Percentiles rank a stretch among this genome's conserved stretches.
Evolutionary conservation across 257 asterid species (phyloP).

Genomic region (Coffea eugenioides): DNA sequence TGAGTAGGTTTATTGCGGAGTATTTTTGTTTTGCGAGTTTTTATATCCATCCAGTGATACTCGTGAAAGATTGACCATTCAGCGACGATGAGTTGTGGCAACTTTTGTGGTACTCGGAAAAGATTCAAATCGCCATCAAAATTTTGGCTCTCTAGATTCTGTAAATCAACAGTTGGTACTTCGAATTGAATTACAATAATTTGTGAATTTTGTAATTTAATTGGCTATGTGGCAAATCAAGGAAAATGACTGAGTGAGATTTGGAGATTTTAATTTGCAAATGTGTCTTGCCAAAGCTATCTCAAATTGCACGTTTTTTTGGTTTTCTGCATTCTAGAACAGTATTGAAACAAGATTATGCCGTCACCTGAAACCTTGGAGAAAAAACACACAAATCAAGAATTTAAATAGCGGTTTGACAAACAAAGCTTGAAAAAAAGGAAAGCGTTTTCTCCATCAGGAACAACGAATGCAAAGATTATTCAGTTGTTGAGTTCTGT

Average conservation of each 20-base stretch:
- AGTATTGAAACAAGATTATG: too few species aligned
- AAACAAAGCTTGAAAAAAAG: too few species aligned
- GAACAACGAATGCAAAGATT: too few species aligned
- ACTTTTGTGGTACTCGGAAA: constrained; percentile 30
- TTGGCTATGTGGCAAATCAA: background rate
- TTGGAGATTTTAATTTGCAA: background rate
- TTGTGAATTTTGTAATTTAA: background rate
- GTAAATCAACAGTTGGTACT: background rate
- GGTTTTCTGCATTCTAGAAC: background rate
- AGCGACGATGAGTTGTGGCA: background rate
- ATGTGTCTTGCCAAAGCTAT: background rate
- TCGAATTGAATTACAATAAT: background rate
- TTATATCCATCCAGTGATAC: background rate
- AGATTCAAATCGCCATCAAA: constrained; percentile 55
- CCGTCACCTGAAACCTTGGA: too few species aligned
- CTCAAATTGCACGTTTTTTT: background rate
- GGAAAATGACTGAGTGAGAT: background rate
- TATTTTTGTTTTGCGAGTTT: background rate
- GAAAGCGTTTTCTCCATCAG: too few species aligned
- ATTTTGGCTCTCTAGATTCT: constrained; percentile 1
- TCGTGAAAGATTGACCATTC: constrained; percentile 29
- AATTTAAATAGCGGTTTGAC: too few species aligned
- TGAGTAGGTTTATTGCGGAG: constrained; percentile 23
- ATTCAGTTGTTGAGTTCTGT: too few species aligned
- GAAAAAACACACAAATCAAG: too few species aligned